phyloP scores from a whole-genome alignment of 2,329 filamentous ascomycete genomes.

The Pestalotiopsis sp. region DNA sequence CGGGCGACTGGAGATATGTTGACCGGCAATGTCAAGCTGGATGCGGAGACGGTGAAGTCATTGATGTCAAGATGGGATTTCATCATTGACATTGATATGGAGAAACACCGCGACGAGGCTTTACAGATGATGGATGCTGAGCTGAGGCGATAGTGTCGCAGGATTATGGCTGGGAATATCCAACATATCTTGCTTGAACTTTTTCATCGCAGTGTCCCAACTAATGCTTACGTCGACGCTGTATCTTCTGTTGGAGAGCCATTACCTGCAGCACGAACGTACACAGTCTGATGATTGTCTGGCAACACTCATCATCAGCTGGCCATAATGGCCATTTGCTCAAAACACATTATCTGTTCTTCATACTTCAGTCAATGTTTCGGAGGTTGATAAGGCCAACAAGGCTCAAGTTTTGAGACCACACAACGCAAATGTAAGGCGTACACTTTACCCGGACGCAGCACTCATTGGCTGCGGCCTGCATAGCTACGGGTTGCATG shows the following conservation, averaged over 20 bases:
- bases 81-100: slow-evolving; percentile 24
- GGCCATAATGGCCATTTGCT: no score
- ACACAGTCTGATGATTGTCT: no score
- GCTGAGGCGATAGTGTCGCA: neutral
- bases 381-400: neutral
- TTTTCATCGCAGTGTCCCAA: no score
- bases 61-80: slow-evolving; percentile 24
- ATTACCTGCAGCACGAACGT: no score
- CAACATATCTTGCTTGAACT: no score
- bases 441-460: neutral
- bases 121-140: slow-evolving; percentile 20
- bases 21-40: slow-evolving; percentile 13
- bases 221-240: no score
- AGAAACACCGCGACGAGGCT: slow-evolving; percentile 22
- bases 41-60: slow-evolving; percentile 14
- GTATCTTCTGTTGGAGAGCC: no score
- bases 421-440: neutral
- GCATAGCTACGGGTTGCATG: neutral
- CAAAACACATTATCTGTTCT: no score
- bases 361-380: no score
- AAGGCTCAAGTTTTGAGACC: neutral
- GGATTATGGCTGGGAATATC: no score
- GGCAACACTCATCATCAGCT: no score
- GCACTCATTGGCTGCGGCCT: neutral
- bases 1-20: slow-evolving; percentile 22